phyloP scores from a whole-genome alignment of 768 basidiomycete species.

The Tulasnella sp. region DNA sequence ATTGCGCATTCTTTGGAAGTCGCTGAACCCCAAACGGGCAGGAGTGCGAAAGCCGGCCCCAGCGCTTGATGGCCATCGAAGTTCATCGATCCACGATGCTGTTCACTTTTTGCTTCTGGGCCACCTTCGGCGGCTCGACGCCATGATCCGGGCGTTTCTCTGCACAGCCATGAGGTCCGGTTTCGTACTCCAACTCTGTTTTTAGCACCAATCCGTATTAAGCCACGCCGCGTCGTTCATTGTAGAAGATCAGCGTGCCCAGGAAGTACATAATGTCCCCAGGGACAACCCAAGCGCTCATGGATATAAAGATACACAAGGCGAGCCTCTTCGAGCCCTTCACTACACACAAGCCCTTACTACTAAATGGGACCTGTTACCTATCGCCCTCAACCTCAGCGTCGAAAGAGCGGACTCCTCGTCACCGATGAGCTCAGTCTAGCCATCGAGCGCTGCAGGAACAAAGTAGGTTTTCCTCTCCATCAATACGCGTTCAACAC shows the following conservation, averaged over 20 bases:
- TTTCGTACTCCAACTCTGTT: neutral
- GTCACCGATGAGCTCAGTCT: constrained; percentile 42
- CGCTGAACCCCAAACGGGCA: neutral
- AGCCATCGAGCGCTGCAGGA: constrained; percentile 41
- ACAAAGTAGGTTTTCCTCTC: neutral
- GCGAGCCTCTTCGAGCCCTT: neutral
- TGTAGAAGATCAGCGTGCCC: neutral
- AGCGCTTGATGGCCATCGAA: neutral
- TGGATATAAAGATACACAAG: neutral
- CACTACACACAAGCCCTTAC: neutral
- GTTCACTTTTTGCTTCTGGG: neutral
- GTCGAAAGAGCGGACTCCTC: constrained; percentile 32
- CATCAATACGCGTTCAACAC: neutral
- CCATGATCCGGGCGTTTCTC: neutral
- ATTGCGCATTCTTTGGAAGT: neutral
- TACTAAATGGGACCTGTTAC: neutral
- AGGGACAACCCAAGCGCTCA: neutral
- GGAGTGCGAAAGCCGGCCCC: neutral
- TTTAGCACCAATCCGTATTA: neutral
- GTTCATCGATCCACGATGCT: neutral
- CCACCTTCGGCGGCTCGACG: neutral
- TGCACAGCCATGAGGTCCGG: neutral
- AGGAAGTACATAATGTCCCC: neutral
- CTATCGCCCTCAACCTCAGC: neutral
- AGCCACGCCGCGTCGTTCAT: neutral